Evolutionary conservation across 257 asterid species (phyloP).

Genomic region (Solanum rostratum): DNA sequence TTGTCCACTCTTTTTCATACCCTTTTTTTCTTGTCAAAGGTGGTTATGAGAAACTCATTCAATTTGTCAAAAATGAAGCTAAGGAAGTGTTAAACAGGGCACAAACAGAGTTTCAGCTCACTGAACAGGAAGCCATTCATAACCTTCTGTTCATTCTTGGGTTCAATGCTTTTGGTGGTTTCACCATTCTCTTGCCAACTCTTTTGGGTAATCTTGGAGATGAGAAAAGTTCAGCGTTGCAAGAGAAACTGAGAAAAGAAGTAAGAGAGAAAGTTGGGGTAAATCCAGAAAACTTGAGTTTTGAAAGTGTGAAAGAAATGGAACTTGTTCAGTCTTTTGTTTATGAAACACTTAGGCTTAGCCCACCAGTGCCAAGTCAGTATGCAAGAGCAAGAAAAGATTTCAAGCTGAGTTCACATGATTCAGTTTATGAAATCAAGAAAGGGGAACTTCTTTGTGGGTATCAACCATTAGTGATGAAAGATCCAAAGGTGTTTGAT

Average conservation of each 20-base stretch:
- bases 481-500: constrained; percentile 56
- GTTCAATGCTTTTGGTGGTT: constrained; percentile 88
- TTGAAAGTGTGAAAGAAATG: constrained; percentile 40
- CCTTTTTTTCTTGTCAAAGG: constrained; percentile 57
- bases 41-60: constrained; percentile 46
- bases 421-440: constrained; percentile 53
- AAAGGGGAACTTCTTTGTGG: constrained; percentile 88
- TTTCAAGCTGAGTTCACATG: constrained; percentile 45
- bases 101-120: constrained; percentile 43
- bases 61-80: constrained; percentile 41
- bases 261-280: constrained; percentile 34
- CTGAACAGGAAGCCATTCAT: constrained; percentile 56
- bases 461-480: constrained; percentile 62
- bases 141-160: constrained; percentile 67
- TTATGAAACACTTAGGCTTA: constrained; percentile 60
- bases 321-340: constrained; percentile 65
- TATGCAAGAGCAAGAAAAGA: constrained; percentile 77
- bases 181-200: constrained; percentile 26
- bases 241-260: constrained; percentile 40
- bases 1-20: constrained; percentile 71
- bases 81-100: constrained; percentile 33
- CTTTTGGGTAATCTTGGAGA: constrained; percentile 34
- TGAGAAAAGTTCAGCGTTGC: constrained; percentile 22
- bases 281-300: constrained; percentile 21
- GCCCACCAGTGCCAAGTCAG: constrained; percentile 76